Conservation (phyloP, 805 yeast species). For the Pichia pseudocactophila region DNA sequence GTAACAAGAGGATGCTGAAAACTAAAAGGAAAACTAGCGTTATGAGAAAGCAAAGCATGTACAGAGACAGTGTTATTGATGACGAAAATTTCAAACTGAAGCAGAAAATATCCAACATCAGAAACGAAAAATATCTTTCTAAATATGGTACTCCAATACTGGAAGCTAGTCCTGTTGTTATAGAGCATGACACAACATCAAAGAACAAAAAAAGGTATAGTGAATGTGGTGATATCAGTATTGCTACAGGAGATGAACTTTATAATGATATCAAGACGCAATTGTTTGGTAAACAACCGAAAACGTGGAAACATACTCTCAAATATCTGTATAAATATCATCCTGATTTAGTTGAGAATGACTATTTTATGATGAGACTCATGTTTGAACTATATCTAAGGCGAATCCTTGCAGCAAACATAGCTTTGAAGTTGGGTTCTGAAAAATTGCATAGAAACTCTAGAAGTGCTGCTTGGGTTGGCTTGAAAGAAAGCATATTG, state of each 20-base stretch:
- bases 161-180: neutral
- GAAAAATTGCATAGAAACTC: slow-evolving; percentile 16
- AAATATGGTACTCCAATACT: slow-evolving; percentile 6
- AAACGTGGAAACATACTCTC: slow-evolving; percentile 14
- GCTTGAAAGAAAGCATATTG: slow-evolving; percentile 44
- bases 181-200: neutral
- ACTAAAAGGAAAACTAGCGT: slow-evolving; percentile 7
- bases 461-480: slow-evolving; percentile 23
- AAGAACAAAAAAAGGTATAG: slow-evolving; percentile 12
- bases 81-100: neutral
- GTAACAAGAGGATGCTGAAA: slow-evolving; percentile 1
- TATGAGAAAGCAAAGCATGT: slow-evolving; percentile 1
- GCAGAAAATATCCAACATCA: neutral
- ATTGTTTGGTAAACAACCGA: slow-evolving; percentile 13
- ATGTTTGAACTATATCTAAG: slow-evolving; percentile 27
- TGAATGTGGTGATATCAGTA: slow-evolving; percentile 20
- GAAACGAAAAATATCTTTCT: slow-evolving; percentile 1
- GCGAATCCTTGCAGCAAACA: slow-evolving; percentile 24
- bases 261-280: slow-evolving; percentile 15
- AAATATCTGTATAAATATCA: slow-evolving; percentile 9
- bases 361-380: slow-evolving; percentile 19
- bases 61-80: neutral
- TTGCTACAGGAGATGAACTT: slow-evolving; percentile 22
- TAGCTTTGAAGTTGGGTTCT: slow-evolving; percentile 21
- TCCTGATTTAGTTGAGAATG: slow-evolving; percentile 19